phyloP scores from a whole-genome alignment of 2,329 filamentous ascomycete genomes.

The Fusarium sp. region DNA sequence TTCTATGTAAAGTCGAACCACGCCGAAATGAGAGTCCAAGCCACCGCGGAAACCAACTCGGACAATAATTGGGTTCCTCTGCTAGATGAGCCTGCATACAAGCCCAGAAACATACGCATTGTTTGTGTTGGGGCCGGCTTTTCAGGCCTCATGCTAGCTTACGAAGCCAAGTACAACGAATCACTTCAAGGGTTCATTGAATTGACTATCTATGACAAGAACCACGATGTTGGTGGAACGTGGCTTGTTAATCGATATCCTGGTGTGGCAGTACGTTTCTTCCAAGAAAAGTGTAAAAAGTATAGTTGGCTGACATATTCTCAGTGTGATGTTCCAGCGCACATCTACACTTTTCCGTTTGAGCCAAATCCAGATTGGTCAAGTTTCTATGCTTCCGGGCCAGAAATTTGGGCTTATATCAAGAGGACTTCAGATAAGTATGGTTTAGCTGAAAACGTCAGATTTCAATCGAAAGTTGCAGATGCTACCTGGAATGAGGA shows the following conservation, averaged over 20 bases:
- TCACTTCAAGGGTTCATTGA: background rate
- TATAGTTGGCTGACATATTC: too few relatives aligned
- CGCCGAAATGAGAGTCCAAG: background rate
- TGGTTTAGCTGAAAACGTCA: background rate
- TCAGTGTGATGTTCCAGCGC: background rate
- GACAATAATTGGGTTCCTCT: background rate
- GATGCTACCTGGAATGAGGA: background rate
- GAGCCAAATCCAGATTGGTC: background rate
- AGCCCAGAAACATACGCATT: background rate
- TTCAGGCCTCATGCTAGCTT: background rate
- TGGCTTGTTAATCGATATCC: background rate
- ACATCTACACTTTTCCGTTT: background rate
- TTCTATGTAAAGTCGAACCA: background rate
- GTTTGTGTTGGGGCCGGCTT: background rate
- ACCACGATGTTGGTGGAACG: background rate
- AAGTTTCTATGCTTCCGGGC: background rate
- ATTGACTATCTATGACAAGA: background rate
- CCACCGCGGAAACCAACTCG: background rate
- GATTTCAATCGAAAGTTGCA: background rate
- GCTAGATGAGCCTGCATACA: background rate
- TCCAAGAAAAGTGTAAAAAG: too few relatives aligned
- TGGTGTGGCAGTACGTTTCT: background rate
- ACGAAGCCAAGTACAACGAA: background rate
- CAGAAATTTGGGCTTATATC: background rate
- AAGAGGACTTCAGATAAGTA: background rate